Percentiles rank a stretch among this genome's conserved stretches.
These are phyloP conservation scores for Cyberlindnera mississippiensis DNA, from an alignment of 805 yeast species.

Conservation along the genomic window DNA sequence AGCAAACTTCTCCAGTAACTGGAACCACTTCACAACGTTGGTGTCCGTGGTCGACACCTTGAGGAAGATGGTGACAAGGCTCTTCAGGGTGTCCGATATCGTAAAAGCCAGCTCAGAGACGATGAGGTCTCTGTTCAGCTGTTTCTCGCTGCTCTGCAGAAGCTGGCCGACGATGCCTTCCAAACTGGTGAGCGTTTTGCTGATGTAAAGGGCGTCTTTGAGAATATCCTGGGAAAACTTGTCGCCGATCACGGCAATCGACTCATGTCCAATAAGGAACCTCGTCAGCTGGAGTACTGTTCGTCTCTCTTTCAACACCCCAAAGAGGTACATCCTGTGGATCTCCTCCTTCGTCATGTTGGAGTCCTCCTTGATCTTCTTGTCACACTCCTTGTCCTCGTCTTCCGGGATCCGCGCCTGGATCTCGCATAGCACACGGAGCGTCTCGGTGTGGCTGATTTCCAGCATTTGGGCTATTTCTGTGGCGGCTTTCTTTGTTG, in stretches of 20 bases:
- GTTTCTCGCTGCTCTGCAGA: background rate
- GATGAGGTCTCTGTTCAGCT: conserved; percentile 1
- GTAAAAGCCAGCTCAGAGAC: conserved; percentile 32
- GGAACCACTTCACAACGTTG: conserved; percentile 52
- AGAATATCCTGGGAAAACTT: conserved; percentile 21
- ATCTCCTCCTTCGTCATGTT: conserved; percentile 9
- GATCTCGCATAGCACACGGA: conserved; percentile 44
- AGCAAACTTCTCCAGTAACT: conserved; percentile 37
- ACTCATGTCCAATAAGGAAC: conserved; percentile 25
- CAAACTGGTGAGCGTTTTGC: conserved; percentile 20
- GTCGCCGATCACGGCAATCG: conserved; percentile 23
- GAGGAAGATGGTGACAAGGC: conserved; percentile 36
- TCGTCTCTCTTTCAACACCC: conserved; percentile 50
- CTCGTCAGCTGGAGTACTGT: conserved; percentile 40
- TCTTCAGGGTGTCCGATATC: conserved; percentile 35
- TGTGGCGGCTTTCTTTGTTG: conserved; percentile 36
- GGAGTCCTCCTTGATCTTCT: conserved; percentile 8
- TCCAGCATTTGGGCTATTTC: conserved; percentile 37
- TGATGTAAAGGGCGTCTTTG: conserved; percentile 23
- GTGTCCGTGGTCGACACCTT: conserved; percentile 34
- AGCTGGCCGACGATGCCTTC: conserved; percentile 1
- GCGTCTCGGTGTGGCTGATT: conserved; percentile 41
- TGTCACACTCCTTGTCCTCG: conserved; percentile 3
- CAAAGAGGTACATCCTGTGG: conserved; percentile 31
- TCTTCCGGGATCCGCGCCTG: conserved; percentile 34